Conservation (phyloP, 2,329 filamentous ascomycete genomes). For the Paracorniculantispora psalliotae region DNA sequence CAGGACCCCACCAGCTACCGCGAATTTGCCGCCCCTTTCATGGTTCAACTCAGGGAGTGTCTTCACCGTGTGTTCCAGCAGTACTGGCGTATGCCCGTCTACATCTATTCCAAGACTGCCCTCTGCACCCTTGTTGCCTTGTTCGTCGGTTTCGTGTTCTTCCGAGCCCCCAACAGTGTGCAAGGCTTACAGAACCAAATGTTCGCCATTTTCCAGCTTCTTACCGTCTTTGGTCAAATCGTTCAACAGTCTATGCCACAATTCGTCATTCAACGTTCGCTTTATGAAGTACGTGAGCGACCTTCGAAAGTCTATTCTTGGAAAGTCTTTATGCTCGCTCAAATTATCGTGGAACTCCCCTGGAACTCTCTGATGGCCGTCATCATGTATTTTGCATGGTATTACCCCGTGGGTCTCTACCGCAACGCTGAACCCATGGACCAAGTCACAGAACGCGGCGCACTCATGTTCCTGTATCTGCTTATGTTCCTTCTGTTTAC, state of each 20-base stretch:
- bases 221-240: conserved; percentile 76
- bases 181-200: conserved; percentile 83
- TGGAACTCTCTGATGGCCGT: conserved; percentile 75
- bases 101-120: conserved; percentile 77
- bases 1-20: conserved; percentile 48
- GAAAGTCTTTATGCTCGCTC: conserved; percentile 78
- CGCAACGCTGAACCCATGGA: conserved; percentile 59
- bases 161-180: conserved; percentile 62
- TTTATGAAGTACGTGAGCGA: conserved; percentile 82
- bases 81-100: conserved; percentile 85
- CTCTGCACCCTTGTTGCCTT: conserved; percentile 62
- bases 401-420: conserved; percentile 79
- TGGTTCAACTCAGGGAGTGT: conserved; percentile 61
- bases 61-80: conserved; percentile 76
- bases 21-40: conserved; percentile 78
- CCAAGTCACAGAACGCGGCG: conserved; percentile 63
- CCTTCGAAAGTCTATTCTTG: conserved; percentile 81
- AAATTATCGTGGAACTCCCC: conserved; percentile 79
- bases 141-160: conserved; percentile 81
- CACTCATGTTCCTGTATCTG: conserved; percentile 73
- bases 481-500: conserved; percentile 74
- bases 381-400: conserved; percentile 77
- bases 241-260: conserved; percentile 81
- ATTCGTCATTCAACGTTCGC: conserved; percentile 73
- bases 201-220: conserved; percentile 79